Conservation (phyloP, 352 stramenopile genomes). For the Pythium utonaiense region DNA sequence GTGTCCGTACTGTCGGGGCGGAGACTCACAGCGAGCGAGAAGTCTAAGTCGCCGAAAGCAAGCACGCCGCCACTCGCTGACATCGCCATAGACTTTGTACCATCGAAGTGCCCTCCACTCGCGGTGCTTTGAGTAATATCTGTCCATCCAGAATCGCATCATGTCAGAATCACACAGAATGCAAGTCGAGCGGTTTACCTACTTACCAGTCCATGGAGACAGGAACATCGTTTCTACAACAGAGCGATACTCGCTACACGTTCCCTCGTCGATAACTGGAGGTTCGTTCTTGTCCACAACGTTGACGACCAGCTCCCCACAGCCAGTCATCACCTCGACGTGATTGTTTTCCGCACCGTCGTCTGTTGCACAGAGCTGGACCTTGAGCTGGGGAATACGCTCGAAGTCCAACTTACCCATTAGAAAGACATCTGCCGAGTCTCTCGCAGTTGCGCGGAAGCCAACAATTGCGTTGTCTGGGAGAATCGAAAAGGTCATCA, state of each 20-base stretch:
- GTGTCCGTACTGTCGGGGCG: neutral
- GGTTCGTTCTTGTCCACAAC: conserved; percentile 44
- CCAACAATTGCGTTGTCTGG: conserved; percentile 26
- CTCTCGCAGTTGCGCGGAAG: conserved; percentile 28
- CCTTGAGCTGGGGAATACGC: conserved; percentile 23
- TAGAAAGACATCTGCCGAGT: conserved; percentile 30
- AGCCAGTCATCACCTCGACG: conserved; percentile 44
- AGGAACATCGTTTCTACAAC: conserved; percentile 14
- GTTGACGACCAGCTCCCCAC: conserved; percentile 31
- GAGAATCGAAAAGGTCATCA: conserved; percentile 39
- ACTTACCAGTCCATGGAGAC: conserved; percentile 10
- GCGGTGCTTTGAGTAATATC: neutral
- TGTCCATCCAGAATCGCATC: neutral
- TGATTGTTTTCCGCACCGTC: conserved; percentile 44
- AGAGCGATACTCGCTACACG: neutral
- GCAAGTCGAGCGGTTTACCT: neutral
- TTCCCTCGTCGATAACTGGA: conserved; percentile 17
- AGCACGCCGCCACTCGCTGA: conserved; percentile 6
- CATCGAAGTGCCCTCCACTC: conserved; percentile 20
- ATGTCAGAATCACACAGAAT: neutral
- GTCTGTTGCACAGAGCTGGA: conserved; percentile 45
- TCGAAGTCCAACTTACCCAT: conserved; percentile 40
- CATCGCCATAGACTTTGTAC: neutral
- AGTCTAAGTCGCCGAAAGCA: conserved; percentile 47
- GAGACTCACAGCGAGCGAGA: conserved; percentile 35